A percentile compares a stretch with the other conserved stretches of the same genome.
Evolutionary conservation across 1,284 basidiomycete genomes (phyloP).

Genomic region (Schizophyllum amplum): DNA sequence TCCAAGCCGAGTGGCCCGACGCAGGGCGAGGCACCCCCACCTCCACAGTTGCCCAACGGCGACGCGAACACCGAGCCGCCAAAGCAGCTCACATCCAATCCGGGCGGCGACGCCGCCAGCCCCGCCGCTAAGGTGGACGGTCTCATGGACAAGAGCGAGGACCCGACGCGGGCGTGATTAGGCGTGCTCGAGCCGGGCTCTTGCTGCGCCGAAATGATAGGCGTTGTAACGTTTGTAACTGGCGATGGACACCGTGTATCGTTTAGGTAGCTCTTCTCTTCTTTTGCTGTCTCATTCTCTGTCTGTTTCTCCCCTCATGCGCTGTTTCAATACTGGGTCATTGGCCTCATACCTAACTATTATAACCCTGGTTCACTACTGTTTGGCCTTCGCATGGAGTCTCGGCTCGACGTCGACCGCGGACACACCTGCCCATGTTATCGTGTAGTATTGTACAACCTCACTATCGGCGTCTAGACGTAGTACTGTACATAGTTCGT

Average conservation of each 20-base stretch:
- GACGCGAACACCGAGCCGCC: constrained; percentile 29
- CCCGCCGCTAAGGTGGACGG: constrained; percentile 59
- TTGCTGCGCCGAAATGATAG: neutral
- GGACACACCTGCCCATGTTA: neutral
- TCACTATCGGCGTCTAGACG: neutral
- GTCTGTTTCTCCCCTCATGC: neutral
- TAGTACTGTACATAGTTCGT: neutral
- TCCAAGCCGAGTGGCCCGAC: neutral
- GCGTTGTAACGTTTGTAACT: neutral
- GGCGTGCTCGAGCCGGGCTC: too few relatives aligned
- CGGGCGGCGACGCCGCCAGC: constrained; percentile 52
- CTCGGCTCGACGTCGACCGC: too few relatives aligned
- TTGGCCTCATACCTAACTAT: neutral
- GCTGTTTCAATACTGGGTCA: neutral
- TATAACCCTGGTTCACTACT: neutral
- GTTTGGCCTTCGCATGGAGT: neutral
- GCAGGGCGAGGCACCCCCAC: constrained; percentile 21
- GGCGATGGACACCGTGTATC: neutral
- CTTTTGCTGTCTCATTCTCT: neutral
- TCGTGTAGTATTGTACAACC: neutral
- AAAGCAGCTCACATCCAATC: constrained; percentile 44
- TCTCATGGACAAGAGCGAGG: constrained; percentile 65
- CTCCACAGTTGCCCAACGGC: constrained; percentile 37
- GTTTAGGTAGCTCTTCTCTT: neutral
- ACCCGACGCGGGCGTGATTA: constrained; percentile 20